Conservation (phyloP, 192 early-diverging fungal genomes). For the Backusella liffmaniae region DNA sequence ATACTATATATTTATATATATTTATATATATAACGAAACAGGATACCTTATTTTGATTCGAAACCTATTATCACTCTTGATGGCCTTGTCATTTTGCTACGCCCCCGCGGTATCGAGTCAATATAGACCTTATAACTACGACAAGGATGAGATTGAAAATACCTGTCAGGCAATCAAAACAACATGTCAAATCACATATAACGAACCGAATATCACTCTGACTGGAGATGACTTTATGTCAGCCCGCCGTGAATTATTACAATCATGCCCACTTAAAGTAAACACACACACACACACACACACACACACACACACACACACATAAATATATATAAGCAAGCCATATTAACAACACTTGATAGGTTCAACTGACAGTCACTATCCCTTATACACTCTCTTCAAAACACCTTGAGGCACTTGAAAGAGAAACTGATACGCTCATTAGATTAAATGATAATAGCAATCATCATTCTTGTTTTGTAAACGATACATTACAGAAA, state of each 20-base stretch:
- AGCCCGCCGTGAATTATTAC: constrained; percentile 43
- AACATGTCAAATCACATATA: constrained; percentile 34
- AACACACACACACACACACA: neutral
- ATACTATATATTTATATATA: neutral
- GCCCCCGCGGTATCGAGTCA: constrained; percentile 28
- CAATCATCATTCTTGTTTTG: neutral
- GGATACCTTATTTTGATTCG: neutral
- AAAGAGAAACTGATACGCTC: constrained; percentile 19
- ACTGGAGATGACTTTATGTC: constrained; percentile 41
- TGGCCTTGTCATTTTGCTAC: constrained; percentile 29
- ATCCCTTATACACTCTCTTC: neutral
- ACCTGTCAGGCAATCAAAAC: constrained; percentile 24
- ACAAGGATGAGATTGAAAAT: constrained; percentile 15
- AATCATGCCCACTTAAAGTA: constrained; percentile 46
- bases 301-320: too few species aligned
- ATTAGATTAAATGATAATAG: neutral
- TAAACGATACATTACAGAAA: constrained; percentile 17
- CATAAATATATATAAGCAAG: neutral
- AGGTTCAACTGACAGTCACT: constrained; percentile 16
- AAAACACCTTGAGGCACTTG: neutral
- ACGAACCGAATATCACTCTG: constrained; percentile 47
- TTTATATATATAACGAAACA: neutral
- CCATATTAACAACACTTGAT: constrained; percentile 11
- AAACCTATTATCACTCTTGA: neutral
- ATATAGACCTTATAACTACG: constrained; percentile 13